These are phyloP conservation scores for Xylariomycetidae sp. DNA, from an alignment of 2,329 filamentous ascomycete species.

Conservation along the genomic window DNA sequence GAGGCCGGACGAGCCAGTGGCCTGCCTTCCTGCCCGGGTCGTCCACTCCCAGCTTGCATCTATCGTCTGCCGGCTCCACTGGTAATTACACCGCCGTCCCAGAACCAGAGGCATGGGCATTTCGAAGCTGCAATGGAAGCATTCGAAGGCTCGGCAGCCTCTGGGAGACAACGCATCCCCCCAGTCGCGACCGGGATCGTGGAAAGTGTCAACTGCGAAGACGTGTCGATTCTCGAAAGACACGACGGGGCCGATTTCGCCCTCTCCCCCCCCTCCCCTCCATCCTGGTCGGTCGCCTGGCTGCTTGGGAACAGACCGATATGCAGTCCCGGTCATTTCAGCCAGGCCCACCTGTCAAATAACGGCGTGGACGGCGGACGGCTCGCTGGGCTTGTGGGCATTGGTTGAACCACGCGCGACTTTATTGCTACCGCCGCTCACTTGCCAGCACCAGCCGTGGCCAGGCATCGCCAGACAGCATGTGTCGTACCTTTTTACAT, in stretches of 20 bases:
- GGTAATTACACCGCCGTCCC: background rate
- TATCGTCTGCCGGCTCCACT: conserved; percentile 1
- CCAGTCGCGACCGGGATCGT: background rate
- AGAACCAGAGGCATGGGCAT: conserved; percentile 1
- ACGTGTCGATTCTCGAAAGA: background rate
- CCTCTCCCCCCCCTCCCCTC: background rate
- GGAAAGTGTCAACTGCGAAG: background rate
- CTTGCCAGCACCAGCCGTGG: no score
- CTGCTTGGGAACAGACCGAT: background rate
- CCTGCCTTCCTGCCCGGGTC: background rate
- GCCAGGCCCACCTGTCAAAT: no score
- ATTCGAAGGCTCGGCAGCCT: conserved; percentile 1
- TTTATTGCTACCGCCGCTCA: no score
- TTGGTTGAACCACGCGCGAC: no score
- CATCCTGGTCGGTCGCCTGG: background rate
- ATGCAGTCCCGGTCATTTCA: no score
- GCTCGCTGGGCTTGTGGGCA: no score
- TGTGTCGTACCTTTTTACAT: no score
- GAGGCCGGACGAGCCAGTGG: background rate
- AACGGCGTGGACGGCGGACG: no score
- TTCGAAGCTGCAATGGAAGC: conserved; percentile 5
- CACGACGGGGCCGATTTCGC: background rate
- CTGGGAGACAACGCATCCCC: background rate
- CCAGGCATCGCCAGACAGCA: no score
- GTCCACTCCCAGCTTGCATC: background rate